Conservation (phyloP, 768 basidiomycete genomes). For the Tephrocybe sp. region DNA sequence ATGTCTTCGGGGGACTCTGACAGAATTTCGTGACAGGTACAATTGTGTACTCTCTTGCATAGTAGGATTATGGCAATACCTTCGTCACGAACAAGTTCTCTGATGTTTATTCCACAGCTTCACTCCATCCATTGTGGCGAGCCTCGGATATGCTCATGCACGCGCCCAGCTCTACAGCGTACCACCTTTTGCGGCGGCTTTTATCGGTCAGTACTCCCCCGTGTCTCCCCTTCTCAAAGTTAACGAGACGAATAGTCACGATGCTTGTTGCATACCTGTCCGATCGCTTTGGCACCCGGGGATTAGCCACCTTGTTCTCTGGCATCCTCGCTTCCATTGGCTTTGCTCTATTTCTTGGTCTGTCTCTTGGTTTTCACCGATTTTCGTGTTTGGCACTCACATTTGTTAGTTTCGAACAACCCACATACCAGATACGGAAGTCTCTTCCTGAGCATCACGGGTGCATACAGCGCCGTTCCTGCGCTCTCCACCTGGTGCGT, state of each 20-base stretch:
- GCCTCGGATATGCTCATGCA: slow-evolving; percentile 55
- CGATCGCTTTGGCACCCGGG: no score
- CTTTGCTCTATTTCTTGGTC: slow-evolving; percentile 57
- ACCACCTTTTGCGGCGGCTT: slow-evolving; percentile 52
- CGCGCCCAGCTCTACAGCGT: slow-evolving; percentile 65
- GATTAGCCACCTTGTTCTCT: slow-evolving; percentile 43
- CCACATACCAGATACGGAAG: slow-evolving; percentile 47
- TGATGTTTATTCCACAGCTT: slow-evolving; percentile 57
- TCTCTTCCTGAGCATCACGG: no score
- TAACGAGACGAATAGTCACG: slow-evolving; percentile 23
- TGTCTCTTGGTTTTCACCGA: slow-evolving; percentile 10
- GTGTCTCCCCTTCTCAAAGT: neutral
- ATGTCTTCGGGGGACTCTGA: no score
- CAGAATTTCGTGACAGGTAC: no score
- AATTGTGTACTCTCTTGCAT: slow-evolving; percentile 48
- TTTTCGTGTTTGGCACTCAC: no score
- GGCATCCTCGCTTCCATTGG: slow-evolving; percentile 46
- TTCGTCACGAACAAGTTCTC: no score
- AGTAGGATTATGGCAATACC: no score
- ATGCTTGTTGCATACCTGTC: slow-evolving; percentile 39
- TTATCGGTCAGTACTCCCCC: slow-evolving; percentile 37
- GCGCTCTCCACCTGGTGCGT: slow-evolving; percentile 58
- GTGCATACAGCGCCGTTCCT: slow-evolving; percentile 50
- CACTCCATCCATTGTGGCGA: slow-evolving; percentile 68
- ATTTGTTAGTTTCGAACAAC: slow-evolving; percentile 32